Evolutionary conservation across 805 yeast species (phyloP).

Genomic region (Sugiyamaella marilandica): DNA sequence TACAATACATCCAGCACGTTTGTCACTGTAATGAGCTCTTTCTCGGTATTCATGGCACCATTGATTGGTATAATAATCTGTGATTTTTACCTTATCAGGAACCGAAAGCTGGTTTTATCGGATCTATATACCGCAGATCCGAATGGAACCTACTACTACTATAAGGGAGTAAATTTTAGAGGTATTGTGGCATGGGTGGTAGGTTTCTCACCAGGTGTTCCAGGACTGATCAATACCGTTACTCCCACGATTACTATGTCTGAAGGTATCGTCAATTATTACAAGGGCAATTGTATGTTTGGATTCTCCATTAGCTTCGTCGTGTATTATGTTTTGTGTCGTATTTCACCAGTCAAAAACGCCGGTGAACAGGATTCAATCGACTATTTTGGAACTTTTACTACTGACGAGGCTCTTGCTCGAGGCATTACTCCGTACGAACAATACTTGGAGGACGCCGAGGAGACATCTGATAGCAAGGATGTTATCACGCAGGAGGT

Average conservation of each 20-base stretch:
- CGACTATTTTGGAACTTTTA: constrained; percentile 33
- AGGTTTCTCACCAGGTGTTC: constrained; percentile 14
- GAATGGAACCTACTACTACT: constrained; percentile 40
- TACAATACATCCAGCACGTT: constrained; percentile 36
- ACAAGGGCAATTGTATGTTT: constrained; percentile 42
- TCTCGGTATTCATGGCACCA: constrained; percentile 39
- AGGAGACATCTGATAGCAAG: neutral
- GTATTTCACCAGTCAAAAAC: constrained; percentile 37
- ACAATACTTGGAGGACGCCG: constrained; percentile 1
- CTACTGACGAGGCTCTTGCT: constrained; percentile 26
- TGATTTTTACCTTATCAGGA: constrained; percentile 40
- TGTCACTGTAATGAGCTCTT: constrained; percentile 35
- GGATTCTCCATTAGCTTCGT: constrained; percentile 33
- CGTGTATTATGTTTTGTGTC: constrained; percentile 34
- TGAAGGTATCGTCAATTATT: constrained; percentile 40
- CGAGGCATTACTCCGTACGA: constrained; percentile 15
- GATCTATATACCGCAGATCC: constrained; percentile 37
- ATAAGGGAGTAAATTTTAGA: constrained; percentile 42
- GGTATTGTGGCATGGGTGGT: constrained; percentile 37
- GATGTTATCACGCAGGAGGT: too few species aligned
- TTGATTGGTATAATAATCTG: constrained; percentile 35
- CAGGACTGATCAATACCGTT: constrained; percentile 35
- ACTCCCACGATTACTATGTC: constrained; percentile 27
- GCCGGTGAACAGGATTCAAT: constrained; percentile 34
- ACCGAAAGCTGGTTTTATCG: constrained; percentile 36